phyloP scores from a whole-genome alignment of 192 early-diverging fungal species.

The Coemansia sp. region DNA sequence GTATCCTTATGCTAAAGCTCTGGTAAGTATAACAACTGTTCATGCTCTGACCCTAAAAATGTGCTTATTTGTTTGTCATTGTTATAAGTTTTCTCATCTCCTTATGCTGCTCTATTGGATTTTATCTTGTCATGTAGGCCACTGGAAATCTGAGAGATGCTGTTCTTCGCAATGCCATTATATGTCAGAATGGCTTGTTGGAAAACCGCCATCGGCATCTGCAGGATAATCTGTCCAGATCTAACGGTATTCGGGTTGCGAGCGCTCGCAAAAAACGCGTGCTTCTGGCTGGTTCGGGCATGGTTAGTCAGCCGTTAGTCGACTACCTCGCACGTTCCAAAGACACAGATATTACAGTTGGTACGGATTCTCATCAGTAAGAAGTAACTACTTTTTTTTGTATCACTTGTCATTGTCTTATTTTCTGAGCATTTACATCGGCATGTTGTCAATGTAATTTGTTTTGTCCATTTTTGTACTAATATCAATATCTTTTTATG shows the following conservation, averaged over 20 bases:
- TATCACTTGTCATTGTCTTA: neutral
- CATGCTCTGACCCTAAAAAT: neutral
- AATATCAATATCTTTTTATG: slow-evolving; percentile 41
- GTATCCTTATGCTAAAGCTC: slow-evolving; percentile 75
- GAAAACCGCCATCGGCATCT: slow-evolving; percentile 59
- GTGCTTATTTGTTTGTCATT: neutral
- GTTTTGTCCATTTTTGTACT: neutral
- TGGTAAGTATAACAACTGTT: slow-evolving; percentile 56
- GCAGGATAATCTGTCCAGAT: slow-evolving; percentile 37
- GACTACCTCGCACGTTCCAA: slow-evolving; percentile 73
- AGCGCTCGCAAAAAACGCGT: slow-evolving; percentile 57
- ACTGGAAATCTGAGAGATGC: slow-evolving; percentile 59
- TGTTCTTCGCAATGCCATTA: slow-evolving; percentile 72
- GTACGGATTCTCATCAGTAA: slow-evolving; percentile 18
- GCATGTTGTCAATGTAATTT: neutral
- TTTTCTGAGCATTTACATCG: neutral
- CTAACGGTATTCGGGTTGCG: slow-evolving; percentile 40
- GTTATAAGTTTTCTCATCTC: neutral
- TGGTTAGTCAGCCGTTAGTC: slow-evolving; percentile 88
- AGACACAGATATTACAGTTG: slow-evolving; percentile 51
- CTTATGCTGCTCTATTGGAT: neutral
- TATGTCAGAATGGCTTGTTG: slow-evolving; percentile 72
- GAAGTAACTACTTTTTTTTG: neutral
- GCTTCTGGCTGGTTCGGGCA: slow-evolving; percentile 83
- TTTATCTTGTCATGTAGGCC: slow-evolving; percentile 30